Base-by-base conservation (phyloP, 2,329 filamentous ascomycete genomes). In the Talaromyces sp. region DNA sequence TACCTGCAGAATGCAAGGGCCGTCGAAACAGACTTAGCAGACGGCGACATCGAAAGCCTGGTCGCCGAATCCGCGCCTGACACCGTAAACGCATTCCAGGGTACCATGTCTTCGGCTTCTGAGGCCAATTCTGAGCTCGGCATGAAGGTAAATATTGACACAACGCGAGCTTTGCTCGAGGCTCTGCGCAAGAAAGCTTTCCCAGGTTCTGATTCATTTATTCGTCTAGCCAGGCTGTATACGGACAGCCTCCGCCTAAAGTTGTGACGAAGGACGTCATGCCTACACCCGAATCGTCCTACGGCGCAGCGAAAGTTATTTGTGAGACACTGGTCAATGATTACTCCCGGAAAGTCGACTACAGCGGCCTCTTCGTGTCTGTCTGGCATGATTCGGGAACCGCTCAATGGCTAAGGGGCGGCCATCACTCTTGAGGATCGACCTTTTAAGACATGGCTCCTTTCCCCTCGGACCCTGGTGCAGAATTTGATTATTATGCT, bases 81-180 rank as follows among this genome's bases (percentile, higher is more conserved):
- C 66, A 83, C 83, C 56, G 80, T 84, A 65, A 89, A 87, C 76
- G 79, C 87, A 70, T 85, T 89, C 73, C 87, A 89, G 74, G 87
- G 87, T 67, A 87, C 89, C 79, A 89, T 89, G 87, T 88, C 86
- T 0, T 83, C 83, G 13, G 86, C 85, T 6, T 84, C 85, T 16
- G 87, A 89, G 75, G 84, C 84, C 48, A 82, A 88, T 75, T 86
- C 85, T 67, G 83, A 85, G 60, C 78, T 87, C 1, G 86, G 85
- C 2, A 79, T 87, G 67, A 79, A 77, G 47, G 86, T 88, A 60
- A 89, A 89, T 73, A 80, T 89, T 58, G 84, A 88, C 68, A 85
- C 83, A 47, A 85, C 86, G 13, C 81, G 85, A 27, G 76, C 77
- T 47, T 70, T 88, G 2, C 78, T 89, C 2, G 82, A 88, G 59